A percentile compares a stretch with the other conserved stretches of the same genome.
These are phyloP conservation scores for Pythium aquatile DNA, from an alignment of 352 stramenopile species.

Conservation along the genomic window DNA sequence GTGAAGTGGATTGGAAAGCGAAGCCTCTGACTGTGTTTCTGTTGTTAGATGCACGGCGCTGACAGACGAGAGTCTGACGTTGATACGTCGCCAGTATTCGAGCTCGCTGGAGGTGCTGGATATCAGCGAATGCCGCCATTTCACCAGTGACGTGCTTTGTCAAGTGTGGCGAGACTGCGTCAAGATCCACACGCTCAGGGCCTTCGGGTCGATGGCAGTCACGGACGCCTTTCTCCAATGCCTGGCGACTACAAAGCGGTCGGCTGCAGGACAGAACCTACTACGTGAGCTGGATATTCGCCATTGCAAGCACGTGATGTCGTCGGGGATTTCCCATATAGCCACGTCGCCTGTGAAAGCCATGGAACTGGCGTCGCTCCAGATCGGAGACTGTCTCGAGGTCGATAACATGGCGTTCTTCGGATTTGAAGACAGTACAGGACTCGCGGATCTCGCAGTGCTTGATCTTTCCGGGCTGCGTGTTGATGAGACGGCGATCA, in stretches of 20 bases:
- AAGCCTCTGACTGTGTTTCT: not conserved
- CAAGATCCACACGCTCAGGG: conserved; percentile 43
- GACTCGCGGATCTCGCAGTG: conserved; percentile 27
- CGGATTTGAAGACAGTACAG: conserved; percentile 50
- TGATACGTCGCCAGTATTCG: conserved; percentile 43
- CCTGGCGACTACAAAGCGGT: conserved; percentile 49
- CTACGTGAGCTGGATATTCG: conserved; percentile 48
- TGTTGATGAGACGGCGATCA: conserved; percentile 65
- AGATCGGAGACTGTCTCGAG: conserved; percentile 51
- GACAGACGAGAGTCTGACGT: conserved; percentile 51
- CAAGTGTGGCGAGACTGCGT: conserved; percentile 62
- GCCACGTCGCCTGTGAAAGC: conserved; percentile 37
- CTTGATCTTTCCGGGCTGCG: conserved; percentile 45
- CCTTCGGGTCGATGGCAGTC: conserved; percentile 40
- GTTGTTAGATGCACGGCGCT: conserved; percentile 39
- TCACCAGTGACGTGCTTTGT: conserved; percentile 44
- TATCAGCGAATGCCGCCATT: conserved; percentile 63
- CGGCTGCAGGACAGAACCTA: conserved; percentile 15
- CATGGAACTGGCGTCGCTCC: conserved; percentile 33
- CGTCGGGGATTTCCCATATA: conserved; percentile 55
- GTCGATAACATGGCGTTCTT: conserved; percentile 79
- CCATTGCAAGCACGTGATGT: conserved; percentile 64
- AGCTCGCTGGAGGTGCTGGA: conserved; percentile 42
- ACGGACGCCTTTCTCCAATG: conserved; percentile 60
- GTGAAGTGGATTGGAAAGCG: too few relatives aligned